Evolutionary conservation across 1,284 basidiomycete species (phyloP), one percentile per base, ranked within the genome.

Genomic region (Athelia sp.): DNA sequence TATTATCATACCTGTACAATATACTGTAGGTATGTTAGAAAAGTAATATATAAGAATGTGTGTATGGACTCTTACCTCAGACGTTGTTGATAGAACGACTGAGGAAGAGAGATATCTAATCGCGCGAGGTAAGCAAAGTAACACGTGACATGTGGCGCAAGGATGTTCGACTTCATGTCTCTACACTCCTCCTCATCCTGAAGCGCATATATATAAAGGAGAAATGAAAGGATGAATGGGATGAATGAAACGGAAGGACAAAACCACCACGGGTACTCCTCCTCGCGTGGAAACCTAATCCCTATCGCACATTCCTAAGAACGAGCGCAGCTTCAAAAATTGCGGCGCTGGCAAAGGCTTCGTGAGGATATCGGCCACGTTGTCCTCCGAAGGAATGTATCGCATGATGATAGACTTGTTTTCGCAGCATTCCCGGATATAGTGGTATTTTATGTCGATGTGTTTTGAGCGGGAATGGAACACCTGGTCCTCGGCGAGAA

Each of bases 381-480:
- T 31, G 34, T 46, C 29, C 35, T 60, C 18, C 51, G 21, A 23
- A 4, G 10, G 43, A n/a, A 44, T 26, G 23, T 47, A 48, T 11
- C 34, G 17, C 9, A 51, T 19, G 3, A 17, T 34, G 21, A 51
- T 34, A 35, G n/a, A 10, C 13, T 45, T 36, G 2, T 53, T 17
- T 10, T 45, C 38, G 4, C 63, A 55, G 19, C 36, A 29, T 15
- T 63, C 54, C 0, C 61, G 45, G 18, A 67, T 51, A 42, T 48
- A 67, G 47, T 59, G 59, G 43, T 55, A 56, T 6, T 46, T 18
- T 11, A 64, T 44, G 46, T 66, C 60, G 21, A 65, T 52, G 48
- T 67, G 65, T 49, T 63, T 63, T 15, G 59, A 57, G 0, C 55
- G 47, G 13, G 53, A 52, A 52, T 65, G 63, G 48, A 58, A 55